phyloP scores from a whole-genome alignment of 2,329 filamentous ascomycete genomes.

The Aureobasidium sp. region DNA sequence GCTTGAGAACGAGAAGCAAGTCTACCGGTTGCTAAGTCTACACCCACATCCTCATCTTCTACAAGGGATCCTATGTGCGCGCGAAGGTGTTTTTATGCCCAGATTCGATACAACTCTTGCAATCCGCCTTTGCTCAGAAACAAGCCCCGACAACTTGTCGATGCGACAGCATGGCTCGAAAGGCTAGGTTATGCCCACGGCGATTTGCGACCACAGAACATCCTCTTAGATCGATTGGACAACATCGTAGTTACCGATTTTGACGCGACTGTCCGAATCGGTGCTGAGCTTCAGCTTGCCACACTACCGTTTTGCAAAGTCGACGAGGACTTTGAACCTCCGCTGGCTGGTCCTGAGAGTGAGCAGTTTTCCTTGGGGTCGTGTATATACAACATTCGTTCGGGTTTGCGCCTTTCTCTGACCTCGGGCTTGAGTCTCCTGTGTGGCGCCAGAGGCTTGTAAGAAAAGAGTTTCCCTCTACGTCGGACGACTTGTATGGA shows the following conservation, averaged over 20 bases:
- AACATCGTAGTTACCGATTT: not conserved
- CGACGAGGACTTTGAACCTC: not conserved
- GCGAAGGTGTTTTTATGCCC: not conserved
- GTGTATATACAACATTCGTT: slow-evolving; percentile 1
- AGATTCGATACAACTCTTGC: not conserved
- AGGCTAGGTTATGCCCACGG: not conserved
- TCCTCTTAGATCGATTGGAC: not conserved
- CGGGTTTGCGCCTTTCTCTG: not conserved
- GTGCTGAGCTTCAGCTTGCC: not conserved
- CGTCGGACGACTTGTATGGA: not conserved
- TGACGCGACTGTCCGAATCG: not conserved
- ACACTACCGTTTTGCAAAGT: not conserved
- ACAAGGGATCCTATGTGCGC: not conserved
- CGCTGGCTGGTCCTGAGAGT: not conserved
- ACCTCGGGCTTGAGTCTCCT: not conserved
- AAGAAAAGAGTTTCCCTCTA: not conserved
- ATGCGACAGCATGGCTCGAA: slow-evolving; percentile 4
- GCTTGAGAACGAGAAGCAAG: not conserved
- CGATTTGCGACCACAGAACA: not conserved
- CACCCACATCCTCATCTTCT: not conserved
- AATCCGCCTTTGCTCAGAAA: not conserved
- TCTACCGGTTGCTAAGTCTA: not conserved
- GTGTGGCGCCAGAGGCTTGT: not conserved
- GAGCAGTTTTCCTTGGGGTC: slow-evolving; percentile 1
- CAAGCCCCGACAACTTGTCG: not conserved